Conservation (phyloP, 805 yeast genomes). For the Metschnikowia shivogae region DNA sequence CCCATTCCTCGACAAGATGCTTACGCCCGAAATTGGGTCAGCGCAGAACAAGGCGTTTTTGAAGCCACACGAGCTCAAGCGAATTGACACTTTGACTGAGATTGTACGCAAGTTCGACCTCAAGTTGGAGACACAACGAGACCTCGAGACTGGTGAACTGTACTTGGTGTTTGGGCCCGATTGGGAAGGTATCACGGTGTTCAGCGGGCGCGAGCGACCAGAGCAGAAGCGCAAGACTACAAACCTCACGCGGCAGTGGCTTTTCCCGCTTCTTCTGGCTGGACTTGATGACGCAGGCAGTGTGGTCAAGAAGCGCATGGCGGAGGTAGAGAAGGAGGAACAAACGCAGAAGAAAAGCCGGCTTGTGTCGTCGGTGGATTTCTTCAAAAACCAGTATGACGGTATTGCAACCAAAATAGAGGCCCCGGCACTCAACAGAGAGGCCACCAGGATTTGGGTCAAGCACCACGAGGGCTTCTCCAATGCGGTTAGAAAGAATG, state of each 20-base stretch:
- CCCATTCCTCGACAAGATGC: slow-evolving; percentile 30
- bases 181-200: slow-evolving; percentile 32
- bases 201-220: slow-evolving; percentile 7
- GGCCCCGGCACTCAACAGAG: slow-evolving; percentile 8
- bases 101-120: slow-evolving; percentile 39
- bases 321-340: slow-evolving; percentile 13
- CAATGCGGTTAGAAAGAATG: slow-evolving; percentile 81
- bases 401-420: slow-evolving; percentile 27
- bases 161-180: slow-evolving; percentile 31
- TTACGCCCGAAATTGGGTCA: slow-evolving; percentile 28
- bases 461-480: slow-evolving; percentile 89
- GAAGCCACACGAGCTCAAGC: slow-evolving; percentile 25
- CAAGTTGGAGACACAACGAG: slow-evolving; percentile 33
- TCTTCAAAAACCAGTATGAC: slow-evolving; percentile 36
- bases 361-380: slow-evolving; percentile 32
- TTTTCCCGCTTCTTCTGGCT: slow-evolving; percentile 34
- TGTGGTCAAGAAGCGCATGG: slow-evolving; percentile 12
- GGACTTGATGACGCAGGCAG: slow-evolving; percentile 31
- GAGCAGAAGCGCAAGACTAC: slow-evolving; percentile 18
- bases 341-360: slow-evolving; percentile 17
- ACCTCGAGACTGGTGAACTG: slow-evolving; percentile 28
- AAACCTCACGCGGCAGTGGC: slow-evolving; percentile 29
- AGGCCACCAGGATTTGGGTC: slow-evolving; percentile 58
- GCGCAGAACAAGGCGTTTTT: slow-evolving; percentile 22
- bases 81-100: slow-evolving; percentile 34